These are phyloP conservation scores for Fusarium newnesense DNA, from an alignment of 2,329 filamentous ascomycete genomes.

Conservation along the genomic window DNA sequence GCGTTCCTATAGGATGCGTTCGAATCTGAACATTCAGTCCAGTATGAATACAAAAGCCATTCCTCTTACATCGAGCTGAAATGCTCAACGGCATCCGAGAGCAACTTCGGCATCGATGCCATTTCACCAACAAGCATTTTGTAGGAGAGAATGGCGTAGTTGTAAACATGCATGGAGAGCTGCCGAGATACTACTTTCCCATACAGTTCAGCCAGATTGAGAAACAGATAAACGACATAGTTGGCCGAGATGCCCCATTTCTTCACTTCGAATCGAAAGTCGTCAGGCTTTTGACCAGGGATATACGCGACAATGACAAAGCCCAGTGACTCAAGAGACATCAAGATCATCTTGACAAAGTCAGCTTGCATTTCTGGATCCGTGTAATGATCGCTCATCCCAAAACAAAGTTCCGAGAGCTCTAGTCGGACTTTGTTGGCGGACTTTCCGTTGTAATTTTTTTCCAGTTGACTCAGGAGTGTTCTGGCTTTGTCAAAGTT, in stretches of 20 bases:
- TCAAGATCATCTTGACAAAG: background rate
- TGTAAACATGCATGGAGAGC: background rate
- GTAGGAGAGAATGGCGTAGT: background rate
- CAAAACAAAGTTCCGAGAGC: background rate
- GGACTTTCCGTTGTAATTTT: slow-evolving; percentile 31
- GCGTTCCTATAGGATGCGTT: too few relatives aligned
- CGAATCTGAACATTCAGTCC: background rate
- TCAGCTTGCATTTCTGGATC: background rate
- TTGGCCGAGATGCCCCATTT: background rate
- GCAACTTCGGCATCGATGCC: background rate
- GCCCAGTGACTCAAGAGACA: slow-evolving; percentile 6
- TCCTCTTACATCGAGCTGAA: background rate
- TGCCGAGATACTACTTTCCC: background rate
- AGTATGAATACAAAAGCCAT: background rate
- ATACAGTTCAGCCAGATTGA: background rate
- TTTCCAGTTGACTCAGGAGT: slow-evolving; percentile 35
- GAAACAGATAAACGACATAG: background rate
- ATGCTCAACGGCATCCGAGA: background rate
- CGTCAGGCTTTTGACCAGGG: background rate
- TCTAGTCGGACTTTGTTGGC: background rate
- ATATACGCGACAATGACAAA: slow-evolving; percentile 2
- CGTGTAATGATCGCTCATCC: background rate
- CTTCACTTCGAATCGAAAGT: slow-evolving; percentile 1
- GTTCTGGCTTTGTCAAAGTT: slow-evolving; percentile 4
- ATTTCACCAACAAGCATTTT: slow-evolving; percentile 2